Percentiles rank a stretch among this genome's conserved stretches.
These are phyloP conservation scores for Trichaptum fuscoviolaceum DNA, from an alignment of 768 basidiomycete species.

Conservation along the genomic window DNA sequence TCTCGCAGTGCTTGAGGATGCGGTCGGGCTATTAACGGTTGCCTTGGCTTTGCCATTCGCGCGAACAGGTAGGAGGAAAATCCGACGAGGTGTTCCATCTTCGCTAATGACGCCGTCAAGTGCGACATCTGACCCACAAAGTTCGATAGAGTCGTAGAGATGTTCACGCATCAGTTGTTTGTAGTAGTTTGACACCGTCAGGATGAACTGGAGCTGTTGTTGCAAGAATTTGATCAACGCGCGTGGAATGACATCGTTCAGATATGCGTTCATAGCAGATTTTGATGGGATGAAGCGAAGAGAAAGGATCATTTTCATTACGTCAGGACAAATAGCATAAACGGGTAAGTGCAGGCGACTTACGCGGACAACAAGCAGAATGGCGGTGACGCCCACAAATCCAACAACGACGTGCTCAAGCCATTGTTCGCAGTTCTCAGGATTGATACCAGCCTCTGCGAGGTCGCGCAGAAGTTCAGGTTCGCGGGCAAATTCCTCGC, in stretches of 20 bases:
- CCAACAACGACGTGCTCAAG: constrained; percentile 61
- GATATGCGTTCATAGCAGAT: neutral
- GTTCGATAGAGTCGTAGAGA: constrained; percentile 17
- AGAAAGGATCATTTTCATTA: neutral
- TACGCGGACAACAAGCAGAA: constrained; percentile 64
- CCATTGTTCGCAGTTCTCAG: constrained; percentile 81
- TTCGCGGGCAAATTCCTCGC: constrained; percentile 71
- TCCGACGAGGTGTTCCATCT: constrained; percentile 43
- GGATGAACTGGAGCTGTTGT: constrained; percentile 65
- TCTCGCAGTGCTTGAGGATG: constrained; percentile 10
- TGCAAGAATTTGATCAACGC: constrained; percentile 5
- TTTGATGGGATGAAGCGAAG: neutral
- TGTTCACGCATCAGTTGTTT: constrained; percentile 45
- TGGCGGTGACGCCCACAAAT: constrained; percentile 50
- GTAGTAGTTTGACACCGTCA: constrained; percentile 66
- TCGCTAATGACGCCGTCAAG: constrained; percentile 17
- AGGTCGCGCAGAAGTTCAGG: constrained; percentile 69
- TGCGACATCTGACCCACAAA: constrained; percentile 15
- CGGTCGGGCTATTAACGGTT: constrained; percentile 10
- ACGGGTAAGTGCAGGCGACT: constrained; percentile 22
- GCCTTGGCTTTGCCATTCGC: constrained; percentile 7
- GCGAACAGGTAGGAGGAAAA: constrained; percentile 50
- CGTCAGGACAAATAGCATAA: constrained; percentile 7
- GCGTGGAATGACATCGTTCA: constrained; percentile 7
- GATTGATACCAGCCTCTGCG: constrained; percentile 63